Percentiles rank a stretch among this genome's conserved stretches.
These are phyloP conservation scores for Penicillium pancosmium DNA, from an alignment of 495 filamentous ascomycete genomes.

Conservation along the genomic window DNA sequence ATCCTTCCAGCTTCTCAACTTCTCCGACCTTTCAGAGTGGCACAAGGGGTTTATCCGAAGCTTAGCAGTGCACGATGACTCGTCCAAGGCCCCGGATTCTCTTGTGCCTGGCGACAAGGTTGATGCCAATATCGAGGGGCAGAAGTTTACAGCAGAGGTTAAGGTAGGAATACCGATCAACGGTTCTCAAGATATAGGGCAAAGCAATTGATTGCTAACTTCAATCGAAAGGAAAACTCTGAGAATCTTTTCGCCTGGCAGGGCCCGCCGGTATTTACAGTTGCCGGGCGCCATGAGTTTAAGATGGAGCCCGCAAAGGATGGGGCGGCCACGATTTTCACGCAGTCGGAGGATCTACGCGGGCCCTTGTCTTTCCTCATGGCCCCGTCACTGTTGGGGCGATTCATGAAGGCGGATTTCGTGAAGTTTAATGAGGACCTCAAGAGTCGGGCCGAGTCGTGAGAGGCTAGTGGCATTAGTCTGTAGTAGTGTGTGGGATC, in stretches of 20 bases:
- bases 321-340: slow-evolving; percentile 31
- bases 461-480: slow-evolving; percentile 4
- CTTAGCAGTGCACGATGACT: slow-evolving; percentile 23
- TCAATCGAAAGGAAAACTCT: slow-evolving; percentile 22
- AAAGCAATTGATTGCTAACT: slow-evolving; percentile 3
- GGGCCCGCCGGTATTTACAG: slow-evolving; percentile 32
- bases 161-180: slow-evolving; percentile 12
- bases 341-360: slow-evolving; percentile 27
- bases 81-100: slow-evolving; percentile 15
- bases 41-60: slow-evolving; percentile 31
- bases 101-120: slow-evolving; percentile 27
- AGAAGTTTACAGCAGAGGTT: slow-evolving; percentile 31
- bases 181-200: too few relatives aligned
- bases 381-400: slow-evolving; percentile 26
- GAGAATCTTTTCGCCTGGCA: slow-evolving; percentile 33
- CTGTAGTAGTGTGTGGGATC: background rate
- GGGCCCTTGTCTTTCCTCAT: slow-evolving; percentile 29
- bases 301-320: slow-evolving; percentile 29
- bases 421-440: slow-evolving; percentile 27
- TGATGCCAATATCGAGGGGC: slow-evolving; percentile 27
- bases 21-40: slow-evolving; percentile 30
- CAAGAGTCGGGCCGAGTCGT: slow-evolving; percentile 26
- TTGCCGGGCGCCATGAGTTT: slow-evolving; percentile 29
- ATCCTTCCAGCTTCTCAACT: slow-evolving; percentile 27
- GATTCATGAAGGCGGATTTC: slow-evolving; percentile 26